A percentile compares a stretch with the other conserved stretches of the same genome.
Conservation (phyloP, 768 basidiomycete genomes). For the Cystobasidiopsis lactophilus region DNA sequence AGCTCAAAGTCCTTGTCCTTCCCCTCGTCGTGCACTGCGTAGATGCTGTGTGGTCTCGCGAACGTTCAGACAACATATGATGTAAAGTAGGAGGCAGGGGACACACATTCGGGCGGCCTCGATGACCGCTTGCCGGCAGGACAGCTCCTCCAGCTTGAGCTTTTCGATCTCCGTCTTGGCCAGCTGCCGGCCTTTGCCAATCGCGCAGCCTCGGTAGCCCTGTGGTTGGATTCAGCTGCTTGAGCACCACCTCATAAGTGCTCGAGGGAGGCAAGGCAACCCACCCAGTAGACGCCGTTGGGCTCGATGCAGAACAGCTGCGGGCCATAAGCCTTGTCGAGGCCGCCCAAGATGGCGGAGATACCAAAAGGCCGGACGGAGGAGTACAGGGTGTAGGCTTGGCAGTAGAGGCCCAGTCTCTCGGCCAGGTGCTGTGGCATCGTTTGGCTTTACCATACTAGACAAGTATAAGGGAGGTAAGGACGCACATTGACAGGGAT, state of each 20-base stretch:
- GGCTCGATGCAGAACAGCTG: slow-evolving; percentile 78
- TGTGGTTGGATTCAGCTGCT: slow-evolving; percentile 20
- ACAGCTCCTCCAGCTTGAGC: slow-evolving; percentile 59
- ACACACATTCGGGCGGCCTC: slow-evolving; percentile 90
- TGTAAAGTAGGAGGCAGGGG: background rate
- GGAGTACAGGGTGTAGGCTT: slow-evolving; percentile 91
- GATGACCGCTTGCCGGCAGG: slow-evolving; percentile 60
- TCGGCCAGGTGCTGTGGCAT: slow-evolving; percentile 38
- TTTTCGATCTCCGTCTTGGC: slow-evolving; percentile 98
- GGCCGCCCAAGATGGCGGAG: slow-evolving; percentile 68
- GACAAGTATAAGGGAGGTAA: background rate
- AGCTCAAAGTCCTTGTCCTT: slow-evolving; percentile 98
- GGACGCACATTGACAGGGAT: slow-evolving; percentile 51
- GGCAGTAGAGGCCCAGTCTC: slow-evolving; percentile 68
- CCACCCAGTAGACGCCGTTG: slow-evolving; percentile 69
- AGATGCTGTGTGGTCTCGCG: too few relatives aligned
- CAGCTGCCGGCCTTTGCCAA: slow-evolving; percentile 90
- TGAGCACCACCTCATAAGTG: background rate
- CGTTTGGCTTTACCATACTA: background rate
- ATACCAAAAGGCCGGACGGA: slow-evolving; percentile 94
- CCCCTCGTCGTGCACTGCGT: slow-evolving; percentile 88
- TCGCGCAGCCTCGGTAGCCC: slow-evolving; percentile 92
- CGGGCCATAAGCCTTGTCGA: slow-evolving; percentile 48
- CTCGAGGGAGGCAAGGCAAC: slow-evolving; percentile 24
- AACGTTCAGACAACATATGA: too few relatives aligned